Base-by-base conservation (phyloP, 139 green algal genomes). In the Chlamydomonas eustigma region DNA sequence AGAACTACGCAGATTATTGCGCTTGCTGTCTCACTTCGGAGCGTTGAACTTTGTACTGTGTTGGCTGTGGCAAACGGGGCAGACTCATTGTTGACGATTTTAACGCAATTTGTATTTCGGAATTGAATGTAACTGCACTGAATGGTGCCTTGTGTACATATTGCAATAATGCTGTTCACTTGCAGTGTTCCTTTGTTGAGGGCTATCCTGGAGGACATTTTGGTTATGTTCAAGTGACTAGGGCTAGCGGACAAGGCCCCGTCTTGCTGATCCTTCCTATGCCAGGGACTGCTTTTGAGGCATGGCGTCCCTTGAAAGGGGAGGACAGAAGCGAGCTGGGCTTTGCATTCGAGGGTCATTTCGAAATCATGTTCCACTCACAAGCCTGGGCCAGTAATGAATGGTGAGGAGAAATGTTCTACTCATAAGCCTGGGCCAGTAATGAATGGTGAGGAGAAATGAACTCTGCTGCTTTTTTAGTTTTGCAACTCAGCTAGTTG, bases 401-500 rank as follows among this genome's bases (percentile, higher is more conserved):
- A 30, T 78, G 73, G 73, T 73, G 65, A 39, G 65, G n/a, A n/a
- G n/a, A n/a, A n/a, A 8, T 78, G 3, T 8, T 78, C n/a, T 37
- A 72, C 52, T 66, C 35, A 30, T 65, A 73, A 37, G 73, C 73
- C 5, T 78, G 73, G 73, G 73, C 73, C 22, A 8, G 38, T 3
- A 73, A 78, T n/a, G 73, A 78, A 30, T 78, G 73, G 73, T 73
- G 65, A 39, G 65, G n/a, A n/a, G n/a, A n/a, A n/a, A 8, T 78
- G 3, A 6, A 73, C n/a, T 37, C n/a, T n/a, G n/a, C n/a, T n/a
- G 50, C 22, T 63, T 18, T 18, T 24, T 63, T 24, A 18, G 50
- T 24, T 63, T 30, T 24, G 50, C 50, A 63, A 30, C 50, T 63
- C 50, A 63, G 50, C 22, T 30, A 18, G 50, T 30, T 63, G 50